Conservation (phyloP, 257 asterid species). For the Marsdenia floribunda region DNA sequence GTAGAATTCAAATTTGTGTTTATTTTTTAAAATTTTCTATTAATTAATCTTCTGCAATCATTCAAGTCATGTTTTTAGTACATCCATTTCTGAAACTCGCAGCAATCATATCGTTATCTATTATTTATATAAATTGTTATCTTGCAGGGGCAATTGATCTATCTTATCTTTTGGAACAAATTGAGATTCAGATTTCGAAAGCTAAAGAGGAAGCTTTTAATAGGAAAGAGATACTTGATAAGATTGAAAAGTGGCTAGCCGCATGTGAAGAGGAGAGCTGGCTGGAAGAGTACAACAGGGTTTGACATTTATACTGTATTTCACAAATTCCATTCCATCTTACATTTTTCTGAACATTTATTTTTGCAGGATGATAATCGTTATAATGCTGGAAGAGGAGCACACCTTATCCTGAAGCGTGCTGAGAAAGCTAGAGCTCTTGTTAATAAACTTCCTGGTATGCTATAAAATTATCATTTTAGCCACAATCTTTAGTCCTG, state of each 20-base stretch:
- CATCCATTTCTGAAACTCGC: not conserved
- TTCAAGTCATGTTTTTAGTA: not conserved
- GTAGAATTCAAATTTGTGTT: not conserved
- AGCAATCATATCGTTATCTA: not conserved
- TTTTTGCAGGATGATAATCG: slow-evolving; percentile 76
- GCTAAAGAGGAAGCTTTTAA: slow-evolving; percentile 68
- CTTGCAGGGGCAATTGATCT: slow-evolving; percentile 60
- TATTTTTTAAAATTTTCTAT: not conserved
- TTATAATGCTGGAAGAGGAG: slow-evolving; percentile 84
- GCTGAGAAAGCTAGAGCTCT: slow-evolving; percentile 94
- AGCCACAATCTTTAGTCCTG: not conserved
- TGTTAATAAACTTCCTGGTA: slow-evolving; percentile 89
- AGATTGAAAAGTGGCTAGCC: slow-evolving; percentile 76
- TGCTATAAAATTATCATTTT: not conserved
- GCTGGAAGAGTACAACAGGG: slow-evolving; percentile 97
- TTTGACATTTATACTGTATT: slow-evolving; percentile 21
- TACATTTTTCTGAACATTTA: slow-evolving; percentile 10
- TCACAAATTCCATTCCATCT: not conserved
- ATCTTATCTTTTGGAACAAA: slow-evolving; percentile 56
- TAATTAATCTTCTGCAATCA: not conserved
- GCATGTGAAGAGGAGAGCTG: slow-evolving; percentile 91
- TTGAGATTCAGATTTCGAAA: slow-evolving; percentile 61
- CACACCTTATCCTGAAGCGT: slow-evolving; percentile 79
- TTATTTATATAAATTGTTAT: slow-evolving; percentile 11
- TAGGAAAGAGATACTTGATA: slow-evolving; percentile 85